Evolutionary conservation across 345 rosid species (phyloP).

Genomic region (Salix exigua): DNA sequence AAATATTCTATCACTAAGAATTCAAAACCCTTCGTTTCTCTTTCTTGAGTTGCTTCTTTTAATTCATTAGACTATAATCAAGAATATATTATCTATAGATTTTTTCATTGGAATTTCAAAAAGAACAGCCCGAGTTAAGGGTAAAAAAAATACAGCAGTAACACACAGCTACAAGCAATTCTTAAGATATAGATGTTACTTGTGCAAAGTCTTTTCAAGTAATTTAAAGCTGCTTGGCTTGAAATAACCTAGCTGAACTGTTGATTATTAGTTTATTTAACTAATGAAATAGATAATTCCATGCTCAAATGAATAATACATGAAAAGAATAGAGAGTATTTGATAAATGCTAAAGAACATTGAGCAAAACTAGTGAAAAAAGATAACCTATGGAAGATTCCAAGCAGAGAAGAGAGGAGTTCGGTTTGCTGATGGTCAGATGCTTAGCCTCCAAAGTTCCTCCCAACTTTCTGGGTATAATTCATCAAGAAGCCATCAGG

Average conservation of each 20-base stretch:
- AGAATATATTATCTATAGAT: not conserved
- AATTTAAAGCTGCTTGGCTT: not conserved
- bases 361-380: constrained; percentile 16
- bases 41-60: not conserved
- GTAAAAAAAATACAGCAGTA: not conserved
- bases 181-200: not conserved
- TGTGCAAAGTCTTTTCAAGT: not conserved
- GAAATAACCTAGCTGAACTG: constrained; percentile 8
- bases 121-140: not conserved
- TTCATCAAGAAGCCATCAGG: not conserved
- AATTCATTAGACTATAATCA: not conserved
- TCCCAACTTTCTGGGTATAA: constrained; percentile 4
- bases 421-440: constrained; percentile 7
- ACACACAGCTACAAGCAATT: not conserved
- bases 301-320: constrained; percentile 25
- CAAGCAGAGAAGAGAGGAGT: constrained; percentile 14
- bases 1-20: not conserved
- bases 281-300: constrained; percentile 19
- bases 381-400: constrained; percentile 10
- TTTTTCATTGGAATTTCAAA: not conserved
- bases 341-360: constrained; percentile 9
- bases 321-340: constrained; percentile 16
- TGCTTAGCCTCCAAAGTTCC: constrained; percentile 11
- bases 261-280: constrained; percentile 8
- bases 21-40: not conserved